phyloP scores from a whole-genome alignment of 1,139 yeast species.

The Taiozyma sp. region DNA sequence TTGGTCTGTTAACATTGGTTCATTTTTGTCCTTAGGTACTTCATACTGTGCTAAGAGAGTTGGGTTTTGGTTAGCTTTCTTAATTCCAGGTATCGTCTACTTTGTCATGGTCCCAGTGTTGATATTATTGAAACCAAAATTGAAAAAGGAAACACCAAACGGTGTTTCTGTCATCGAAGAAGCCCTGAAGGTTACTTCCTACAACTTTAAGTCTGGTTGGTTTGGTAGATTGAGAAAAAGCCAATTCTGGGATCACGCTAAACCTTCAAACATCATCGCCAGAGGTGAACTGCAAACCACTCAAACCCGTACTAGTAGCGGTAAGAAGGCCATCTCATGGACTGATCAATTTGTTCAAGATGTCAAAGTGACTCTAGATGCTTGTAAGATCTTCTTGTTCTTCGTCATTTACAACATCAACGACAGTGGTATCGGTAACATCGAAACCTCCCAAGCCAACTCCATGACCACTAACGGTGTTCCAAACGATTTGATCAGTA shows the following conservation, averaged over 20 bases:
- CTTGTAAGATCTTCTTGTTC: slow-evolving; percentile 61
- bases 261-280: slow-evolving; percentile 38
- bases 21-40: slow-evolving; percentile 74
- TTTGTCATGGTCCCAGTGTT: slow-evolving; percentile 44
- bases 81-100: slow-evolving; percentile 51
- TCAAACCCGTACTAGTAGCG: slow-evolving; percentile 27
- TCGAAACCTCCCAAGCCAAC: slow-evolving; percentile 63
- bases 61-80: slow-evolving; percentile 77
- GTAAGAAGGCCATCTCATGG: slow-evolving; percentile 34
- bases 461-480: slow-evolving; percentile 63
- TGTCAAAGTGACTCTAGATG: slow-evolving; percentile 50
- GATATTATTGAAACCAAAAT: slow-evolving; percentile 32
- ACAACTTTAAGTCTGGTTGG: slow-evolving; percentile 39
- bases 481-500: slow-evolving; percentile 67
- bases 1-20: slow-evolving; percentile 77
- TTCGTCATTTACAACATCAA: slow-evolving; percentile 59
- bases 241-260: slow-evolving; percentile 52
- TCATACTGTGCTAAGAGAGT: slow-evolving; percentile 64
- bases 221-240: slow-evolving; percentile 33
- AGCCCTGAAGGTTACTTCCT: slow-evolving; percentile 36
- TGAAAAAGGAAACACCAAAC: slow-evolving; percentile 35
- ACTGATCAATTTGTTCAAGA: slow-evolving; percentile 56
- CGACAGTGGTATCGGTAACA: slow-evolving; percentile 62
- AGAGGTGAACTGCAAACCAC: slow-evolving; percentile 14
- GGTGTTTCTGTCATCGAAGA: slow-evolving; percentile 47